A percentile compares a stretch with the other conserved stretches of the same genome.
Conservation (phyloP, 441 rosid genomes). For the Cnidoscolus chayamansa region DNA sequence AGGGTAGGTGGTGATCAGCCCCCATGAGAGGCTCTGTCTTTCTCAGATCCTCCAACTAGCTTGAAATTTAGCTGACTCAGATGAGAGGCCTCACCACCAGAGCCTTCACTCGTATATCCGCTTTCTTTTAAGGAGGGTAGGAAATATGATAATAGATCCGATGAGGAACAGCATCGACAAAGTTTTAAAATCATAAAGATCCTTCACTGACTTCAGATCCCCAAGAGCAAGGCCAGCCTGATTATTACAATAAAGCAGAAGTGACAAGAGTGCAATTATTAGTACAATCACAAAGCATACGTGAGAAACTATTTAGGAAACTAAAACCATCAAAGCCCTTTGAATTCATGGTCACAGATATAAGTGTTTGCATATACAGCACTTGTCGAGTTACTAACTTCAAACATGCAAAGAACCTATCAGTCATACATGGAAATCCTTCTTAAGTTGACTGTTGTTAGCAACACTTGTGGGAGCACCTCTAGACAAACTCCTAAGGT, state of each 20-base stretch:
- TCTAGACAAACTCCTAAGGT: neutral
- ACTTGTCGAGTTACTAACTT: neutral
- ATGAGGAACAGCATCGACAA: constrained; percentile 76
- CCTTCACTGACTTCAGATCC: constrained; percentile 84
- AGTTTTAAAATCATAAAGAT: constrained; percentile 88
- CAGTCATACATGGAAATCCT: neutral
- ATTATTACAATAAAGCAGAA: constrained; percentile 4
- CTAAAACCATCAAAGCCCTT: neutral
- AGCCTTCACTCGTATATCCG: constrained; percentile 58
- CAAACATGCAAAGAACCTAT: neutral
- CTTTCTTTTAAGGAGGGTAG: constrained; percentile 84
- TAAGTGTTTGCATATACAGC: too few species aligned
- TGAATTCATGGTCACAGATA: neutral
- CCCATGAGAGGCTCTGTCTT: neutral
- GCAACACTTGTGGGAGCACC: neutral
- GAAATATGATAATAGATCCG: constrained; percentile 71
- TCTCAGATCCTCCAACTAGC: constrained; percentile 18
- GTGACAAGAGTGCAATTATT: constrained; percentile 8
- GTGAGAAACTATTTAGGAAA: neutral
- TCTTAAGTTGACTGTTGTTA: neutral
- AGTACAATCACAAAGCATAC: neutral
- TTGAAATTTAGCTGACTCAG: neutral
- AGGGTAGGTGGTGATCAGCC: constrained; percentile 11
- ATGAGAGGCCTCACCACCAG: constrained; percentile 12
- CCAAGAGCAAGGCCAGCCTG: constrained; percentile 98